These are phyloP conservation scores for Rhynchospora pubera DNA, from an alignment of 176 grass and related monocot species.

Conservation along the genomic window DNA sequence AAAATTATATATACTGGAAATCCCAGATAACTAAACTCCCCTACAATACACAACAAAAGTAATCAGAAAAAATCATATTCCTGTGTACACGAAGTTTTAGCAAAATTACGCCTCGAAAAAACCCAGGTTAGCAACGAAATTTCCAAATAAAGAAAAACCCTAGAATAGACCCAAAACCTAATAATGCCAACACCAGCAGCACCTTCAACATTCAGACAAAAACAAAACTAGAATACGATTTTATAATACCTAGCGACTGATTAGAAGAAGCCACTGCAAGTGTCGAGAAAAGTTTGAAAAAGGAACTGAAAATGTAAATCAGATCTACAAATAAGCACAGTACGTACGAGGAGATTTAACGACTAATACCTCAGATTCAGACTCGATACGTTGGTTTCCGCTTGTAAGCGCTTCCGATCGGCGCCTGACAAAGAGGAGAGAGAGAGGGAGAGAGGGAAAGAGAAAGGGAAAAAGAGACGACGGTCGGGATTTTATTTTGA, in stretches of 20 bases:
- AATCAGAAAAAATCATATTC: neutral
- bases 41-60: neutral
- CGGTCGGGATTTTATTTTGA: conserved; percentile 13
- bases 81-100: neutral
- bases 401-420: neutral
- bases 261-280: neutral
- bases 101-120: neutral
- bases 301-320: neutral
- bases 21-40: no score
- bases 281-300: neutral
- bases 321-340: conserved; percentile 5
- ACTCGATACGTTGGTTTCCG: neutral
- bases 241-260: neutral
- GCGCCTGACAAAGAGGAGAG: neutral
- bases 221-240: neutral
- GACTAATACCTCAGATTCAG: neutral
- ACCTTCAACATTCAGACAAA: neutral
- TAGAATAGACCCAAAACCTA: conserved; percentile 22
- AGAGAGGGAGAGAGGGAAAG: no score
- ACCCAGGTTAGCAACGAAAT: neutral
- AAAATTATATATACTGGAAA: neutral
- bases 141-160: conserved; percentile 1
- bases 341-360: neutral
- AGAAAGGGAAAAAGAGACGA: neutral
- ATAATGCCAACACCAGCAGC: neutral